Evolutionary conservation across 2,329 filamentous ascomycete genomes (phyloP).

Genomic region (Metarhizium robertsii): DNA sequence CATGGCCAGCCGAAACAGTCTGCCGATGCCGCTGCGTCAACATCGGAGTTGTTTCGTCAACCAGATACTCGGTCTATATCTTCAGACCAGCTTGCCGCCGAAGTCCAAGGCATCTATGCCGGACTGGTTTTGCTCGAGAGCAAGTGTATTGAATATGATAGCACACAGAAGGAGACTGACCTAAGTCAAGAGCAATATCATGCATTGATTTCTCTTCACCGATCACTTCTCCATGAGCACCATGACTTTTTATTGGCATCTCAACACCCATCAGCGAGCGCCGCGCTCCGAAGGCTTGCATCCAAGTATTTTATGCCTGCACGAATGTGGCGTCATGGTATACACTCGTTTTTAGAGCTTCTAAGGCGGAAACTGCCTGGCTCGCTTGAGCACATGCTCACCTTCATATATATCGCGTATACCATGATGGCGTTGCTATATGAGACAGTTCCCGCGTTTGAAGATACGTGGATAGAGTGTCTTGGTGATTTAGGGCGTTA

Average conservation of each 20-base stretch:
- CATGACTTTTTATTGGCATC: conserved; percentile 81
- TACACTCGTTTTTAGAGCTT: conserved; percentile 75
- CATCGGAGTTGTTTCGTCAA: conserved; percentile 23
- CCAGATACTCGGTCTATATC: conserved; percentile 61
- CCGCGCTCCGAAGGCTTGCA: conserved; percentile 57
- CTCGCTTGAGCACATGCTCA: conserved; percentile 80
- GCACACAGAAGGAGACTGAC: conserved; percentile 36
- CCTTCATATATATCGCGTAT: conserved; percentile 83
- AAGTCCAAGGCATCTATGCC: conserved; percentile 77
- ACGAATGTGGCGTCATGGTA: conserved; percentile 88
- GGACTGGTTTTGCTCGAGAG: conserved; percentile 79
- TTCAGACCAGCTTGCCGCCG: conserved; percentile 68
- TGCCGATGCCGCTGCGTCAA: not conserved
- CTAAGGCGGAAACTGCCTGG: conserved; percentile 64
- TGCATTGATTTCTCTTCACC: conserved; percentile 70
- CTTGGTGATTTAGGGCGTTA: conserved; percentile 80
- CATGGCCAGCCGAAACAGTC: not conserved
- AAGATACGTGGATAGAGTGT: conserved; percentile 90
- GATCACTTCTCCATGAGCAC: conserved; percentile 72
- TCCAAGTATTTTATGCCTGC: conserved; percentile 86
- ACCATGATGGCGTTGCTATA: conserved; percentile 81
- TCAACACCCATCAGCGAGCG: conserved; percentile 72
- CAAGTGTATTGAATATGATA: conserved; percentile 78
- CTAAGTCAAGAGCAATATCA: conserved; percentile 69
- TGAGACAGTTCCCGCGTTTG: conserved; percentile 74